Percentiles rank a stretch among this genome's conserved stretches.
phyloP scores from a whole-genome alignment of 2,329 filamentous ascomycete species.

The Clarireedia paspali region DNA sequence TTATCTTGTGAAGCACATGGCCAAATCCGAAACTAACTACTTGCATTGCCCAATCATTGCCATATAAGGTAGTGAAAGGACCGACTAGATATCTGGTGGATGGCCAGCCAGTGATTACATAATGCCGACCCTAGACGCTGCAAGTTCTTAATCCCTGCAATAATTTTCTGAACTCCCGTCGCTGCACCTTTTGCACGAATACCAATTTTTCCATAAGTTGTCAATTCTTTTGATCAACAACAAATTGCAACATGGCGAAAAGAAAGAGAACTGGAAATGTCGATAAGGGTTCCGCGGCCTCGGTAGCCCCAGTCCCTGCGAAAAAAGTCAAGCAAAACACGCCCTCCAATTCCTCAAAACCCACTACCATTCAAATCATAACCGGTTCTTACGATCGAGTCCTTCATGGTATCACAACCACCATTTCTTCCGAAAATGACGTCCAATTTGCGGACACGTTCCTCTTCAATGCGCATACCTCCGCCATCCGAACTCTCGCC shows the following conservation, averaged over 20 bases:
- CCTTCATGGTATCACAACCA: constrained; percentile 83
- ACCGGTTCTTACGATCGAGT: constrained; percentile 91
- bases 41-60: no score
- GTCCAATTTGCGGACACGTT: constrained; percentile 84
- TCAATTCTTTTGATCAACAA: not conserved
- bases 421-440: constrained; percentile 41
- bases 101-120: not conserved
- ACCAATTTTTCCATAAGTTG: not conserved
- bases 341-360: constrained; percentile 15
- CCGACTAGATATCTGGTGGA: not conserved
- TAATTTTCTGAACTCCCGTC: not conserved
- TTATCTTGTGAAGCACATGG: no score
- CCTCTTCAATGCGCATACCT: constrained; percentile 88
- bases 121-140: not conserved
- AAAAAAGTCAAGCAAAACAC: constrained; percentile 25
- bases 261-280: constrained; percentile 25
- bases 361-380: constrained; percentile 73
- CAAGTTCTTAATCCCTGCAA: constrained; percentile 3
- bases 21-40: no score
- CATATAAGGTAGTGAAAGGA: no score
- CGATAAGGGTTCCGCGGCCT: constrained; percentile 11
- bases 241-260: constrained; percentile 23
- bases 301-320: constrained; percentile 8
- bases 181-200: not conserved
- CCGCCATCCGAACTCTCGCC: constrained; percentile 82